Percentiles rank a stretch among this genome's conserved stretches.
Evolutionary conservation across 495 filamentous ascomycete species (phyloP).

Genomic region (Aspergillus funiculosus): DNA sequence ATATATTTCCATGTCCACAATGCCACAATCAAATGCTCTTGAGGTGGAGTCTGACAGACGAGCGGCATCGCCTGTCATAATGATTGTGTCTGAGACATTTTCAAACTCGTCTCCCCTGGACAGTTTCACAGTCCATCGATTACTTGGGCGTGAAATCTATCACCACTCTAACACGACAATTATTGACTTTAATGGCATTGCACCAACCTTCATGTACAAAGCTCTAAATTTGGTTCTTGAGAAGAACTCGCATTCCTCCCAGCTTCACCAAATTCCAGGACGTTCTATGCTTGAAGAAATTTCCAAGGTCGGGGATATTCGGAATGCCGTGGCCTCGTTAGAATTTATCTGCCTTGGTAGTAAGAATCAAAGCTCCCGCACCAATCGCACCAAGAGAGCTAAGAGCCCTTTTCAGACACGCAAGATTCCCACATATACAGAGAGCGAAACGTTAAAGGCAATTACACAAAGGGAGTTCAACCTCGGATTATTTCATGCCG

Average conservation of each 20-base stretch:
- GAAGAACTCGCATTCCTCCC: constrained; percentile 71
- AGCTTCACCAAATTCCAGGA: constrained; percentile 60
- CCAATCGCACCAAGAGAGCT: constrained; percentile 37
- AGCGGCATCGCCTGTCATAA: constrained; percentile 66
- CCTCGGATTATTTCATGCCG: constrained; percentile 90
- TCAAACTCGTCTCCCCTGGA: constrained; percentile 71
- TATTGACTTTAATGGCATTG: constrained; percentile 89
- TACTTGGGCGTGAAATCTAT: constrained; percentile 79
- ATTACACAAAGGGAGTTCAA: constrained; percentile 81
- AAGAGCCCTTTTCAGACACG: constrained; percentile 56
- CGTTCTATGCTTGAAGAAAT: constrained; percentile 67
- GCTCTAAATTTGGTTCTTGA: constrained; percentile 71
- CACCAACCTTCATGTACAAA: constrained; percentile 77
- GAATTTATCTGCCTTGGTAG: constrained; percentile 84
- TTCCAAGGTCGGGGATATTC: constrained; percentile 80
- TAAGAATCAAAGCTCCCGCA: constrained; percentile 45
- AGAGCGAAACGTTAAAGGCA: constrained; percentile 63
- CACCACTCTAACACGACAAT: constrained; percentile 66
- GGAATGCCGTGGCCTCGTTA: constrained; percentile 81
- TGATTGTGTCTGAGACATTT: constrained; percentile 86
- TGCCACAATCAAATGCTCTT: constrained; percentile 36
- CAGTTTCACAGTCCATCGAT: constrained; percentile 81
- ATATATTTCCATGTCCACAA: constrained; percentile 58
- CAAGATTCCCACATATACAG: constrained; percentile 57
- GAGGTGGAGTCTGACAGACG: constrained; percentile 1